A percentile compares a stretch with the other conserved stretches of the same genome.
Evolutionary conservation across 768 basidiomycete genomes (phyloP).

Genomic region (Amanita subjunquillea): DNA sequence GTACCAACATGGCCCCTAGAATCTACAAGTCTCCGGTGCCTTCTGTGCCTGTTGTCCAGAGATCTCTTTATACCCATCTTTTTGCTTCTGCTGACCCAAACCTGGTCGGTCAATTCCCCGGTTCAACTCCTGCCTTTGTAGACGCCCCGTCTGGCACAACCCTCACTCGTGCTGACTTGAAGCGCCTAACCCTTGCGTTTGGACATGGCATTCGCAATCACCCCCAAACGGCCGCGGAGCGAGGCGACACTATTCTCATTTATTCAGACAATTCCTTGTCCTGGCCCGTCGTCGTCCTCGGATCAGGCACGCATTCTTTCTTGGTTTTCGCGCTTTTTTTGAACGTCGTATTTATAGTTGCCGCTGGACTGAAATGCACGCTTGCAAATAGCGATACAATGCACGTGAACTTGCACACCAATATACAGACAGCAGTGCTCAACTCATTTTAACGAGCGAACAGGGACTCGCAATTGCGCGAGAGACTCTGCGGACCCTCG

Average conservation of each 20-base stretch:
- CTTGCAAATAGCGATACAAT: constrained; percentile 68
- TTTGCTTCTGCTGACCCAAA: constrained; percentile 23
- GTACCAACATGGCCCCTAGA: constrained; percentile 22
- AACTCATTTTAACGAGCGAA: constrained; percentile 56
- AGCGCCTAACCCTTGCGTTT: constrained; percentile 42
- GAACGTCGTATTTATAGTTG: constrained; percentile 23
- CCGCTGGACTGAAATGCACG: constrained; percentile 60
- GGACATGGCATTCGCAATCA: constrained; percentile 46
- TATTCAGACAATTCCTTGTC: constrained; percentile 59
- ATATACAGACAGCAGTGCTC: constrained; percentile 55
- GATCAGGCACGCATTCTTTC: constrained; percentile 22
- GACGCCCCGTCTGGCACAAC: constrained; percentile 50
- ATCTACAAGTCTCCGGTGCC: constrained; percentile 39
- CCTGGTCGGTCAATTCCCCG: constrained; percentile 33
- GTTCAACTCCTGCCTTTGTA: constrained; percentile 43
- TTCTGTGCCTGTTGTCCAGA: constrained; percentile 23
- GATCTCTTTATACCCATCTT: constrained; percentile 41
- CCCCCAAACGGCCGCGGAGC: constrained; percentile 20
- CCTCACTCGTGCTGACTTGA: constrained; percentile 45
- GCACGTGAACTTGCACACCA: constrained; percentile 63
- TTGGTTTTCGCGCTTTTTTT: constrained; percentile 1
- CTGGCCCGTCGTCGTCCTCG: constrained; percentile 38
- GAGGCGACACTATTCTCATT: constrained; percentile 52
- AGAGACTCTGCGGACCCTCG: constrained; percentile 44
- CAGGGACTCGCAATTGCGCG: constrained; percentile 42